phyloP scores from a whole-genome alignment of 345 rosid genomes.

The Mallotus nudiflorus region DNA sequence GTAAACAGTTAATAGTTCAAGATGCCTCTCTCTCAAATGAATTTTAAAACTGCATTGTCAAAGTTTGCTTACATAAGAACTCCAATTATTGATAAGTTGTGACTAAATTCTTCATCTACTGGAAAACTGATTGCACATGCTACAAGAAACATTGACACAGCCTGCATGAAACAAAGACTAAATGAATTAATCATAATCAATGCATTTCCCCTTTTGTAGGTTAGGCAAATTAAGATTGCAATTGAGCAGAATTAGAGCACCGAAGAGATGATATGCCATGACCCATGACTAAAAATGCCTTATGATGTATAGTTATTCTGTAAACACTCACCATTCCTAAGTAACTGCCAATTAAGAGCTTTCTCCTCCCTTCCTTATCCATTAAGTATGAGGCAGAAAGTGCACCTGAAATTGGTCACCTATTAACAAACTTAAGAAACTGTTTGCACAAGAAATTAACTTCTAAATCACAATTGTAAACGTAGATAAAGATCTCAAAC shows the following conservation, averaged over 20 bases:
- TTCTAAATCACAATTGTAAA: background rate
- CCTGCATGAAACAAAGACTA: constrained; percentile 41
- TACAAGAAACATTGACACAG: constrained; percentile 62
- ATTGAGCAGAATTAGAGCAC: background rate
- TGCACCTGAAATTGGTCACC: constrained; percentile 48
- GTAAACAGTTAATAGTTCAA: background rate
- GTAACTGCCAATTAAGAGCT: constrained; percentile 69
- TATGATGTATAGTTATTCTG: constrained; percentile 13
- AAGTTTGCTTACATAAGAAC: constrained; percentile 56
- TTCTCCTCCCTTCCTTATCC: constrained; percentile 66
- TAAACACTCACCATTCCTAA: constrained; percentile 63
- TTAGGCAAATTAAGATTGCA: constrained; percentile 9
- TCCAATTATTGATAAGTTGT: constrained; percentile 67
- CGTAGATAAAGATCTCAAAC: constrained; percentile 30
- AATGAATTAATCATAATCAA: background rate
- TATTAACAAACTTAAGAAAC: constrained; percentile 14
- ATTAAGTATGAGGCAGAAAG: constrained; percentile 61
- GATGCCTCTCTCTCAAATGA: background rate
- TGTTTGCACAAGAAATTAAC: constrained; percentile 1
- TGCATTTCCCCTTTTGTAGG: background rate
- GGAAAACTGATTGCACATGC: constrained; percentile 57
- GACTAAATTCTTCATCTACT: constrained; percentile 59
- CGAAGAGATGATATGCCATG: background rate
- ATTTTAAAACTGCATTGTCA: background rate
- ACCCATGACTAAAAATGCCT: background rate